A percentile compares a stretch with the other conserved stretches of the same genome.
These are phyloP conservation scores for Ustilago esculenta DNA, from an alignment of 1,284 basidiomycete species.

Conservation along the genomic window DNA sequence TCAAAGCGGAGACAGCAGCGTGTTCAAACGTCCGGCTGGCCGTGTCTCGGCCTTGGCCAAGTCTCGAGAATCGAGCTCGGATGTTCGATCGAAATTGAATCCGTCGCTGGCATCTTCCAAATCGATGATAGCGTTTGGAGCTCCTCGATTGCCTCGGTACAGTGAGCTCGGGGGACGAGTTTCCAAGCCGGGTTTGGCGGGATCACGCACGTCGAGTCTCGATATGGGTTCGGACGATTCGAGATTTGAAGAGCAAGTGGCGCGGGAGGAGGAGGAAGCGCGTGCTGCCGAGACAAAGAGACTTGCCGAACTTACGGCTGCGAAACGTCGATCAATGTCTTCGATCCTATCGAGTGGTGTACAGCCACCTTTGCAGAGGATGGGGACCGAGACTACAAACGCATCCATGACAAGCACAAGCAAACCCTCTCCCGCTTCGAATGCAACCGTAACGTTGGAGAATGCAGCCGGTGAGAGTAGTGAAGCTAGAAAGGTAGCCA, in stretches of 20 bases:
- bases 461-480: conserved; percentile 10
- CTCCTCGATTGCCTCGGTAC: conserved; percentile 24
- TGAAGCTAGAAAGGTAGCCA: conserved; percentile 38
- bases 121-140: conserved; percentile 40
- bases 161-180: conserved; percentile 7
- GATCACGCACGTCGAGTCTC: conserved; percentile 15
- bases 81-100: conserved; percentile 3
- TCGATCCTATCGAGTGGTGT: conserved; percentile 38
- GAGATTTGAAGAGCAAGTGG: conserved; percentile 19
- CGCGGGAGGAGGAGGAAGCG: conserved; percentile 25
- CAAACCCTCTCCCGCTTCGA: background rate
- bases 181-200: background rate
- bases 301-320: conserved; percentile 36
- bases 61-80: conserved; percentile 27
- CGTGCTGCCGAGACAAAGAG: conserved; percentile 30
- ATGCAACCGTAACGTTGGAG: background rate
- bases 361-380: conserved; percentile 30
- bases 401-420: background rate
- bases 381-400: conserved; percentile 4
- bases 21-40: conserved; percentile 38
- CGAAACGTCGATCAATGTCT: conserved; percentile 38
- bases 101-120: conserved; percentile 16
- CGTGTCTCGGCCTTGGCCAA: conserved; percentile 35
- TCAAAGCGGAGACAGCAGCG: conserved; percentile 23
- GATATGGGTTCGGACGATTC: conserved; percentile 8